Base-by-base conservation (phyloP, 2,329 filamentous ascomycete species). In the Rutstroemia sp. region DNA sequence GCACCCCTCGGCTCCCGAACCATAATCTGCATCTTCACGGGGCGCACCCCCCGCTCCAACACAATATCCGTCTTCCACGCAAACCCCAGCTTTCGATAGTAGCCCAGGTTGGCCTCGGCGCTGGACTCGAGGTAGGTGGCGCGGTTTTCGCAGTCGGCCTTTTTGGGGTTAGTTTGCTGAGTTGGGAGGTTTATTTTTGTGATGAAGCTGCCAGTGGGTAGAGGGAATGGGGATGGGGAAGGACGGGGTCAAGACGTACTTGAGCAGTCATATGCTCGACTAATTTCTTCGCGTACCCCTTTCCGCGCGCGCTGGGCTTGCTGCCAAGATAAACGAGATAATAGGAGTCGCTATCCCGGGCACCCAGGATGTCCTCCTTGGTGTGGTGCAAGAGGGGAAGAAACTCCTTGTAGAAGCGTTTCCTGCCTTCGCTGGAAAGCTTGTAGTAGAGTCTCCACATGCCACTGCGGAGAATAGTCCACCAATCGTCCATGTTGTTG, bases 321-420 rank as follows among this genome's bases (percentile, higher is more conserved):
- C 87, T 91, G 60, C 89, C 90, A 59, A 95, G 77, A 71, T 92
- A 94, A 49, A 91, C 87, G 54, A 95, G 82, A 70, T 94, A 94
- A 79, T 88, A 94, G 67, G 81, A 84, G 59, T 87, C 77, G 63
- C 76, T 70, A 68, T 90, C 85, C 51, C 83, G 79, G 41, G 79
- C 76, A 21, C 86, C 85, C 71, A 94, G 79, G 59, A 88, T 78
- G 59, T 81, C 77, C 59, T 77, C 74, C 75, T 92, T 92, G 66
- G 86, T 86, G 63, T 84, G 75, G 72, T 89, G 82, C 61, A 94
- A 79, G 47, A 90, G 77, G 16, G 88, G 88, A 49, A 91, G 71
- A 72, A 92, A 84, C 71, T 94, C 89, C 61, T 77, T 73, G 72
- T 88, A 91, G 79, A 90, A 91, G 61, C 90, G 86, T 63, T 75